Evolutionary conservation across 2,329 filamentous ascomycete genomes (phyloP).

Genomic region (Aspergillus sclerotialis): DNA sequence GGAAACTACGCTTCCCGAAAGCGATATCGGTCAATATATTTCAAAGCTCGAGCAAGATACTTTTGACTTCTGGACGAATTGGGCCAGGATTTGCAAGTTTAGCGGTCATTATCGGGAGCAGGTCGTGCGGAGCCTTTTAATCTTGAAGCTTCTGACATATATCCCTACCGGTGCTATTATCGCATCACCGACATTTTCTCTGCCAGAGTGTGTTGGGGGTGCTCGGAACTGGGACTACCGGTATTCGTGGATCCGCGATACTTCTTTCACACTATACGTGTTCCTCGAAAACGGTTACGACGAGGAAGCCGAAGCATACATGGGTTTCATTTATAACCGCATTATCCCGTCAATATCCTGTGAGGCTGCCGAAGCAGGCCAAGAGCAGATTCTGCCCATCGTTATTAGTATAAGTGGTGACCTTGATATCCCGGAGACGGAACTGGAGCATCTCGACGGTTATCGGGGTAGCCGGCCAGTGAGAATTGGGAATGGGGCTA

Average conservation of each 20-base stretch:
- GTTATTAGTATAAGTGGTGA: slow-evolving; percentile 71
- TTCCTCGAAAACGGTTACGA: slow-evolving; percentile 65
- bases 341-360: slow-evolving; percentile 42
- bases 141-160: slow-evolving; percentile 66
- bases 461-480: slow-evolving; percentile 63
- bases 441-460: slow-evolving; percentile 61
- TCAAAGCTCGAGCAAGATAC: slow-evolving; percentile 61
- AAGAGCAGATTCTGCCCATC: slow-evolving; percentile 51
- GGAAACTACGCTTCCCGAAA: slow-evolving; percentile 48
- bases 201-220: slow-evolving; percentile 66
- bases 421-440: slow-evolving; percentile 62
- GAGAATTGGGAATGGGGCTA: slow-evolving; percentile 66
- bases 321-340: slow-evolving; percentile 65
- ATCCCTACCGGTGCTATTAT: slow-evolving; percentile 69
- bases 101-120: slow-evolving; percentile 64
- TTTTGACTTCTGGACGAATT: slow-evolving; percentile 62
- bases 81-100: slow-evolving; percentile 62
- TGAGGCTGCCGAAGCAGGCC: slow-evolving; percentile 36
- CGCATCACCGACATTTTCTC: slow-evolving; percentile 65
- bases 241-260: slow-evolving; percentile 67
- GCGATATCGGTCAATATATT: slow-evolving; percentile 52
- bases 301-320: slow-evolving; percentile 67
- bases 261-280: slow-evolving; percentile 67
- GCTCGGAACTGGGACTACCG: slow-evolving; percentile 39
- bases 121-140: slow-evolving; percentile 61